A percentile compares a stretch with the other conserved stretches of the same genome.
Evolutionary conservation across 495 filamentous ascomycete species (phyloP).

Genomic region (Durotheca rogersii): DNA sequence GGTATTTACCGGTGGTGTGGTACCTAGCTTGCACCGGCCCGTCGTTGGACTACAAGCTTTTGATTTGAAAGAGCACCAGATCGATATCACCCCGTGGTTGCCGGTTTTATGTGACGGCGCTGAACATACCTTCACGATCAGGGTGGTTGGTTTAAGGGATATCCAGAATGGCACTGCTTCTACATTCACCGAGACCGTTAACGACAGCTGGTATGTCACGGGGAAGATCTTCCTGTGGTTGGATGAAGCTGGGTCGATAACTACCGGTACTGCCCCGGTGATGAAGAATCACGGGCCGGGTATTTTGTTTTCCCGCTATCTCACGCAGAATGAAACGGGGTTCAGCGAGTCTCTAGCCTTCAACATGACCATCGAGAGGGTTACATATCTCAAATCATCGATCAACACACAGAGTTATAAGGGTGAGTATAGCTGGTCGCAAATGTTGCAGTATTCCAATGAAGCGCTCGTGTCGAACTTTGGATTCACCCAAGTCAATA

Average conservation of each 20-base stretch:
- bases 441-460: constrained; percentile 60
- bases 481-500: constrained; percentile 62
- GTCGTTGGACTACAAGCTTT: constrained; percentile 83
- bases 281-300: constrained; percentile 24
- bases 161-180: constrained; percentile 34
- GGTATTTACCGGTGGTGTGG: constrained; percentile 85
- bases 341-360: constrained; percentile 63
- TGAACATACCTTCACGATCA: constrained; percentile 70
- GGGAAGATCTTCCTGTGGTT: constrained; percentile 81
- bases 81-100: constrained; percentile 79
- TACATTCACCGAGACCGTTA: constrained; percentile 58
- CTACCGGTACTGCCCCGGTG: constrained; percentile 47
- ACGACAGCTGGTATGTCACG: constrained; percentile 74
- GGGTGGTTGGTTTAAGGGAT: constrained; percentile 63
- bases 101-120: constrained; percentile 64
- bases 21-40: constrained; percentile 76
- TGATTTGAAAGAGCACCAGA: constrained; percentile 77
- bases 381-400: constrained; percentile 47
- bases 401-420: constrained; percentile 51
- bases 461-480: constrained; percentile 53
- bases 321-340: constrained; percentile 49
- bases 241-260: constrained; percentile 51
- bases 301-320: constrained; percentile 38
- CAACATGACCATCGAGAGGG: constrained; percentile 56
- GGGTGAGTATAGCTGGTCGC: constrained; percentile 57